phyloP scores from a whole-genome alignment of 495 filamentous ascomycete genomes.

The Aspergillus incahuasiensis region DNA sequence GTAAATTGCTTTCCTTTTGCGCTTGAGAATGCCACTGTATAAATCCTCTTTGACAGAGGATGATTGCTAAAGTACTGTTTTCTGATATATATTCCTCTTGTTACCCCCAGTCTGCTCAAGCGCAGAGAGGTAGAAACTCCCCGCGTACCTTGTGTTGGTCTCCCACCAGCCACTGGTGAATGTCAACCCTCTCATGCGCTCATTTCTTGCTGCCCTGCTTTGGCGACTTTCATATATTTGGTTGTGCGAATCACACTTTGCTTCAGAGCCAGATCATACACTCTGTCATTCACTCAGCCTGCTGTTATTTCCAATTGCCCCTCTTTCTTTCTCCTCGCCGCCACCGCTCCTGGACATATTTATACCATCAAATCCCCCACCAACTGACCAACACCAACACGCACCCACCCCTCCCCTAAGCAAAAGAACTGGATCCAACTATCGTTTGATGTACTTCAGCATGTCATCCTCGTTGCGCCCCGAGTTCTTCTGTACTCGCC shows the following conservation, averaged over 20 bases:
- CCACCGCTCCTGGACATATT: slow-evolving; percentile 8
- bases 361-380: neutral
- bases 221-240: slow-evolving; percentile 10
- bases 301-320: slow-evolving; percentile 10
- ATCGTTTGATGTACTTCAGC: neutral
- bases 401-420: neutral
- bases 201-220: slow-evolving; percentile 2
- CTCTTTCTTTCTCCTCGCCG: slow-evolving; percentile 4
- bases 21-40: slow-evolving; percentile 6
- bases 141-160: slow-evolving; percentile 7
- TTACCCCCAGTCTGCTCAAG: neutral
- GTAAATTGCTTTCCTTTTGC: slow-evolving; percentile 13
- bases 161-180: slow-evolving; percentile 18
- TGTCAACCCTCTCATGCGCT: slow-evolving; percentile 13
- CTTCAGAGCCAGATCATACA: neutral
- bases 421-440: neutral
- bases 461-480: slow-evolving; percentile 31
- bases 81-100: slow-evolving; percentile 5
- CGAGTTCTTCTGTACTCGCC: slow-evolving; percentile 53
- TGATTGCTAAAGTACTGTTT: neutral
- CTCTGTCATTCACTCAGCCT: slow-evolving; percentile 2
- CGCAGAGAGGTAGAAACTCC: slow-evolving; percentile 3
- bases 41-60: slow-evolving; percentile 3
- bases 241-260: neutral
- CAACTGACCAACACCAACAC: neutral